Percentiles rank a stretch among this genome's conserved stretches.
phyloP scores from a whole-genome alignment of 2,329 filamentous ascomycete species.

The Rhexocercosporidium sp. region DNA sequence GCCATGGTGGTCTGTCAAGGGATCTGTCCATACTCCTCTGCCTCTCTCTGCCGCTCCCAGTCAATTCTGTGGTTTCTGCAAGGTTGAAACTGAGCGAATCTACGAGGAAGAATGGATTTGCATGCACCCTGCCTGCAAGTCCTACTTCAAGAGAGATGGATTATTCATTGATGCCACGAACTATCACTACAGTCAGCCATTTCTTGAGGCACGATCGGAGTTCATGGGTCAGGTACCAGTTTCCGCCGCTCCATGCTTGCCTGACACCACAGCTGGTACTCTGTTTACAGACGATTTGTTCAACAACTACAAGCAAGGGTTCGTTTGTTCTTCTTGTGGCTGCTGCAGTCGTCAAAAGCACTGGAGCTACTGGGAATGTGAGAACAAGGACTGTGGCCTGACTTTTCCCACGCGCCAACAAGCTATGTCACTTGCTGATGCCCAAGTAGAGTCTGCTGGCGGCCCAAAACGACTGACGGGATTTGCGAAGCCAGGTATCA shows the following conservation, averaged over 20 bases:
- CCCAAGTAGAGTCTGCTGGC: too few relatives aligned
- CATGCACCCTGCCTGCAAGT: constrained; percentile 54
- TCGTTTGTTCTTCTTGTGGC: constrained; percentile 68
- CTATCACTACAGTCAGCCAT: constrained; percentile 62
- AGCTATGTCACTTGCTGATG: too few relatives aligned
- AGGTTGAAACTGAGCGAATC: constrained; percentile 44
- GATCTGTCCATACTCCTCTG: too few relatives aligned
- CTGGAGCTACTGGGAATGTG: constrained; percentile 69
- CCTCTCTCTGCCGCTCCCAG: constrained; percentile 29
- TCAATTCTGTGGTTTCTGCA: constrained; percentile 50
- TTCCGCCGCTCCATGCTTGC: constrained; percentile 47
- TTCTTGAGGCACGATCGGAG: constrained; percentile 58
- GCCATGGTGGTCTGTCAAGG: constrained; percentile 64
- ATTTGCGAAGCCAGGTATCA: too few relatives aligned
- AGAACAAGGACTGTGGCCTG: constrained; percentile 54
- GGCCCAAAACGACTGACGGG: too few relatives aligned
- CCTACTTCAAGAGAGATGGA: too few relatives aligned
- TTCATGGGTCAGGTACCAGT: constrained; percentile 46
- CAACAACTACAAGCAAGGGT: constrained; percentile 66
- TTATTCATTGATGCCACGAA: too few relatives aligned
- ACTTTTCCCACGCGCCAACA: too few relatives aligned
- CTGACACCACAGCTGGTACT: too few relatives aligned
- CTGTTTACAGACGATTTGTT: too few relatives aligned
- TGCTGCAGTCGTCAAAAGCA: constrained; percentile 64
- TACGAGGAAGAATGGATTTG: constrained; percentile 63